phyloP scores from a whole-genome alignment of 495 filamentous ascomycete species.

The Baudoinia panamericana region DNA sequence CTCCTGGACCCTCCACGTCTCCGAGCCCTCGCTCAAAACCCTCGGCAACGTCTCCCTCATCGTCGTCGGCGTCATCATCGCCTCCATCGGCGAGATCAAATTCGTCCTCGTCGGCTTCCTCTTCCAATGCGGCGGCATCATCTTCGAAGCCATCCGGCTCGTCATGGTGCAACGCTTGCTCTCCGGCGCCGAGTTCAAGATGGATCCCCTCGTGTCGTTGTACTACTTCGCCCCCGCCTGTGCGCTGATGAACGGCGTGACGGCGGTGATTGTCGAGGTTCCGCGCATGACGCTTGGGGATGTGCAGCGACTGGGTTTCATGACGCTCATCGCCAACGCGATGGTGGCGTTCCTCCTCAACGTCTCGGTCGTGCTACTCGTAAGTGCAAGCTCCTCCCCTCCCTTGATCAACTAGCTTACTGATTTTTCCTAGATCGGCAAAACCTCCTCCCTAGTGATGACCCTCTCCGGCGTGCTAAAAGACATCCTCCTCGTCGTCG shows the following conservation, averaged over 20 bases:
- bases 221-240: conserved; percentile 95
- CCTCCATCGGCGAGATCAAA: conserved; percentile 83
- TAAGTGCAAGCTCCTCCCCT: conserved; percentile 37
- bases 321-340: conserved; percentile 67
- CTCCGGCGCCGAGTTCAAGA: conserved; percentile 85
- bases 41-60: conserved; percentile 80
- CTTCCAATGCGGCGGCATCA: conserved; percentile 70
- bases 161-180: conserved; percentile 85
- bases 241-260: conserved; percentile 72
- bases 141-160: conserved; percentile 81
- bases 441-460: conserved; percentile 89
- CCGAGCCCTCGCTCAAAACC: conserved; percentile 61
- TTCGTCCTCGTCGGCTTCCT: conserved; percentile 80
- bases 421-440: conserved; percentile 59
- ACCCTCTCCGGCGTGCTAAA: conserved; percentile 97
- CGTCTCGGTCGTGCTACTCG: conserved; percentile 86
- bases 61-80: conserved; percentile 79
- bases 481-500: conserved; percentile 85
- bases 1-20: conserved; percentile 69
- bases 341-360: conserved; percentile 77
- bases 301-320: conserved; percentile 60
- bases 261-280: conserved; percentile 67
- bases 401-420: not conserved
- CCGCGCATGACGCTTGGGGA: conserved; percentile 57
- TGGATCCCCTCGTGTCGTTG: conserved; percentile 89